Conservation (phyloP, 805 yeast genomes). For the Kluyveromyces nonfermentans region DNA sequence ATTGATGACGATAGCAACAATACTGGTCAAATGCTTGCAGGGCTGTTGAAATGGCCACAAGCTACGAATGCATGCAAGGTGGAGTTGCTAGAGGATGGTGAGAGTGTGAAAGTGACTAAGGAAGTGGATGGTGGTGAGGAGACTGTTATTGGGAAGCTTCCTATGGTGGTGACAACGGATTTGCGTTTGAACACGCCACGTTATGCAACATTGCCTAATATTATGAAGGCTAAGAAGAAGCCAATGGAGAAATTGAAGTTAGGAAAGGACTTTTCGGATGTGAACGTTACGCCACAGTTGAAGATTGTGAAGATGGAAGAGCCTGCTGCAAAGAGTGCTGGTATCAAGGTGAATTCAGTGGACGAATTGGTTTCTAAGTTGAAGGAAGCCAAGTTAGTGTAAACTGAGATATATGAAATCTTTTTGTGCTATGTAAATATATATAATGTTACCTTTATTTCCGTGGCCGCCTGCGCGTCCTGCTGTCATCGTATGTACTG, state of each 20-base stretch:
- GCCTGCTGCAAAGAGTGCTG: slow-evolving; percentile 76
- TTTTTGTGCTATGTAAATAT: not conserved
- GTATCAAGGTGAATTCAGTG: slow-evolving; percentile 68
- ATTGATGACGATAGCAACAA: slow-evolving; percentile 93
- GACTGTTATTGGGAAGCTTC: slow-evolving; percentile 65
- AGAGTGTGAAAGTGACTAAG: slow-evolving; percentile 60
- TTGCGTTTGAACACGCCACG: slow-evolving; percentile 91
- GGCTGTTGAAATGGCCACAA: slow-evolving; percentile 89
- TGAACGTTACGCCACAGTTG: slow-evolving; percentile 50
- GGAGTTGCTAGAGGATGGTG: slow-evolving; percentile 40
- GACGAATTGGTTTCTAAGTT: slow-evolving; percentile 75
- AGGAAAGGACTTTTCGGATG: slow-evolving; percentile 53
- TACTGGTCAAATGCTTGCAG: slow-evolving; percentile 95
- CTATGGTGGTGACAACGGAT: slow-evolving; percentile 85
- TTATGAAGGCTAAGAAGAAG: slow-evolving; percentile 98
- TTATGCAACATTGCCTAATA: slow-evolving; percentile 89
- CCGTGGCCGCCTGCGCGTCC: not conserved
- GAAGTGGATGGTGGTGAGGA: slow-evolving; percentile 96
- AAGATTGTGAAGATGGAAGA: slow-evolving; percentile 69
- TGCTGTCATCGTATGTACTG: too few relatives aligned
- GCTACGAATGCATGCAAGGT: slow-evolving; percentile 92
- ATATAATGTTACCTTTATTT: too few relatives aligned
- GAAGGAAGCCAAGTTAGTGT: slow-evolving; percentile 48
- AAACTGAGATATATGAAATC: too few relatives aligned
- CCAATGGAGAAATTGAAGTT: slow-evolving; percentile 64